Percentiles rank a stretch among this genome's conserved stretches.
Evolutionary conservation across 805 yeast genomes (phyloP).

Genomic region (Schwanniomyces yamadae): DNA sequence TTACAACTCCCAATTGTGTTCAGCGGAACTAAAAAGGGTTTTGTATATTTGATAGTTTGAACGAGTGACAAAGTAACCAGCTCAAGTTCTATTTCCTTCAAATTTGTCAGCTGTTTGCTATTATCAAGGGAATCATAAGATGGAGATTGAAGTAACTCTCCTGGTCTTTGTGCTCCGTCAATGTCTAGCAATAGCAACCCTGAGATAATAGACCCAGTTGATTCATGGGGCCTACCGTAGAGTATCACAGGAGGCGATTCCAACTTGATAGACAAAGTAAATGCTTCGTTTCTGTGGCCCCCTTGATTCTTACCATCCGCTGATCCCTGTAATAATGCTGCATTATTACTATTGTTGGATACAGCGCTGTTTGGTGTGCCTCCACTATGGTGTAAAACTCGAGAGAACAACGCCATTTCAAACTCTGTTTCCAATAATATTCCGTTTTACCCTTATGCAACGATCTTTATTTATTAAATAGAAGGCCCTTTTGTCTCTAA

Average conservation of each 20-base stretch:
- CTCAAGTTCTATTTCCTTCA: constrained; percentile 46
- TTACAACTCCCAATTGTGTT: constrained; percentile 50
- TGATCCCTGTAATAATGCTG: too few species aligned
- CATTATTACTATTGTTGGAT: too few species aligned
- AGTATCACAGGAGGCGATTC: constrained; percentile 92
- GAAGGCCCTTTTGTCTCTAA: too few species aligned
- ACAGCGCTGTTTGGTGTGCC: too few species aligned
- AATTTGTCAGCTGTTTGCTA: background rate
- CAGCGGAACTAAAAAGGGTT: constrained; percentile 63
- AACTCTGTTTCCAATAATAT: too few species aligned
- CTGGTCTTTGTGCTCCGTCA: background rate
- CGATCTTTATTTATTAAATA: too few species aligned
- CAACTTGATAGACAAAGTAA: constrained; percentile 55
- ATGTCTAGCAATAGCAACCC: constrained; percentile 65
- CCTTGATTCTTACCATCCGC: too few species aligned
- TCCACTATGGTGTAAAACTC: constrained; percentile 19
- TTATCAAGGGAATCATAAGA: constrained; percentile 11
- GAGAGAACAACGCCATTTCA: constrained; percentile 25
- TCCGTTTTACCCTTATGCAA: too few species aligned
- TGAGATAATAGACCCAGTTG: constrained; percentile 81
- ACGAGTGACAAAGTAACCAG: constrained; percentile 63
- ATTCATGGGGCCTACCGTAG: constrained; percentile 74
- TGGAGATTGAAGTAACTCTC: constrained; percentile 14
- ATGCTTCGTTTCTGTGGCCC: constrained; percentile 14
- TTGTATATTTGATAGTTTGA: constrained; percentile 67